These are phyloP conservation scores for Candida ortonii DNA, from an alignment of 805 yeast species.

Conservation along the genomic window DNA sequence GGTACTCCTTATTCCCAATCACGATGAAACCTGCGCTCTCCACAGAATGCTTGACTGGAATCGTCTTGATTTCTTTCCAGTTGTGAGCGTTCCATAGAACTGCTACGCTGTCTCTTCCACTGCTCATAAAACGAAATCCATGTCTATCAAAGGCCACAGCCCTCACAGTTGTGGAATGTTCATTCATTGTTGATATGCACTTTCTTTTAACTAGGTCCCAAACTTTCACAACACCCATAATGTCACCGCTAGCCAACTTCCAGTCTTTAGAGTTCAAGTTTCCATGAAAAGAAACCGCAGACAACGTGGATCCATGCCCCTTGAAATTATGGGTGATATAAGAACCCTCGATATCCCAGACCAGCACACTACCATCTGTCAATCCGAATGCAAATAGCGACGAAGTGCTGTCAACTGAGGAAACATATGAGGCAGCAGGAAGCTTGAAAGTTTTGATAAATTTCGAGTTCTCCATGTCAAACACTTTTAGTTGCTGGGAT, in stretches of 20 bases:
- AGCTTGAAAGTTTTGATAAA: slow-evolving; percentile 54
- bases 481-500: slow-evolving; percentile 76
- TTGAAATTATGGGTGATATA: slow-evolving; percentile 84
- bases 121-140: slow-evolving; percentile 63
- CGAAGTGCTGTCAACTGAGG: slow-evolving; percentile 75
- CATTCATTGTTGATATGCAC: slow-evolving; percentile 56
- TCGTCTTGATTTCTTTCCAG: slow-evolving; percentile 57
- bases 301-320: slow-evolving; percentile 90
- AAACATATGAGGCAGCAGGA: slow-evolving; percentile 78
- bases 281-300: slow-evolving; percentile 73
- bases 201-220: slow-evolving; percentile 76
- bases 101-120: slow-evolving; percentile 85
- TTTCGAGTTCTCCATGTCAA: slow-evolving; percentile 40
- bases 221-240: slow-evolving; percentile 52
- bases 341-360: slow-evolving; percentile 89
- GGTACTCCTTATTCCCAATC: slow-evolving; percentile 32
- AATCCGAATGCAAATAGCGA: slow-evolving; percentile 91
- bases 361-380: slow-evolving; percentile 87
- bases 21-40: slow-evolving; percentile 64
- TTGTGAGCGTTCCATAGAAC: slow-evolving; percentile 54
- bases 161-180: slow-evolving; percentile 83
- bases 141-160: slow-evolving; percentile 63
- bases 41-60: slow-evolving; percentile 71
- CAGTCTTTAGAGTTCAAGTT: slow-evolving; percentile 65
- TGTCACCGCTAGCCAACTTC: slow-evolving; percentile 73